Evolutionary conservation across 106 monocot species (phyloP).

Genomic region (Allium fistulosum): DNA sequence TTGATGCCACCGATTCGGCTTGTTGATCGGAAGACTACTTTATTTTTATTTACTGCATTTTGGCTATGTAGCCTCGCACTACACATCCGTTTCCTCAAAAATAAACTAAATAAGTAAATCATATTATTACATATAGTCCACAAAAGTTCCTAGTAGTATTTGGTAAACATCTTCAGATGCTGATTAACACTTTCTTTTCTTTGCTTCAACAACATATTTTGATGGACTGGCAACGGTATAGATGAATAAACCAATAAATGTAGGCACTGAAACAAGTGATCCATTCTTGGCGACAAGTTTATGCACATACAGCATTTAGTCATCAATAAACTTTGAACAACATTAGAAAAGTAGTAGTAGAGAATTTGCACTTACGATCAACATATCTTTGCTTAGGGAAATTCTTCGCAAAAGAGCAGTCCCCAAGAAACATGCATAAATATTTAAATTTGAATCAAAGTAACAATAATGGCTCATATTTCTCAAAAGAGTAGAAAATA

Average conservation of each 20-base stretch:
- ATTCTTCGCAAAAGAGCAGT: neutral
- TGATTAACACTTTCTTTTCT: slow-evolving; percentile 61
- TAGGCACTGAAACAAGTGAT: slow-evolving; percentile 57
- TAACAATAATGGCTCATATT: too few species aligned
- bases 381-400: slow-evolving; percentile 53
- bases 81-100: too few species aligned
- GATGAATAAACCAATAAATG: slow-evolving; percentile 54
- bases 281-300: slow-evolving; percentile 65
- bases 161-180: too few species aligned
- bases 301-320: slow-evolving; percentile 31
- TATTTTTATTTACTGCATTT: too few species aligned
- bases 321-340: neutral
- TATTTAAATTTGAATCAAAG: neutral
- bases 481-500: too few species aligned
- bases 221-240: slow-evolving; percentile 57
- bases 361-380: neutral
- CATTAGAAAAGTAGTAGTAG: too few species aligned
- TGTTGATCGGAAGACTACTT: too few species aligned
- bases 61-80: too few species aligned
- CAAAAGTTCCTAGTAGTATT: too few species aligned
- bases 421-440: neutral
- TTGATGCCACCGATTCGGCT: too few species aligned
- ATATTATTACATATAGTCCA: too few species aligned
- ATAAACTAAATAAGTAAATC: too few species aligned
- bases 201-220: slow-evolving; percentile 37